These are phyloP conservation scores for Raphanus raphanistrum DNA, from an alignment of 345 rosid species.

Conservation along the genomic window DNA sequence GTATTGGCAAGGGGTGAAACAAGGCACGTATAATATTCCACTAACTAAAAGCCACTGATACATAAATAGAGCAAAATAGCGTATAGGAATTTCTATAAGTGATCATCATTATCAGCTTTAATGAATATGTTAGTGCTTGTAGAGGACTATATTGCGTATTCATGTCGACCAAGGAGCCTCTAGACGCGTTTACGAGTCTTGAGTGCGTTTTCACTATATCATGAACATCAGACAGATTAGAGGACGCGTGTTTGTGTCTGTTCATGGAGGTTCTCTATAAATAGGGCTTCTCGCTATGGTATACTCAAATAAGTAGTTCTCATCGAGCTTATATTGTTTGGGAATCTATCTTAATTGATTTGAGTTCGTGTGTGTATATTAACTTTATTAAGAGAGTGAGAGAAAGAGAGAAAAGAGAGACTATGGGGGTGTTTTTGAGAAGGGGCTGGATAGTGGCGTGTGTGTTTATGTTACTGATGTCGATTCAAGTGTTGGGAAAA, in stretches of 20 bases:
- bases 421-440: conserved; percentile 29
- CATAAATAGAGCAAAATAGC: conserved; percentile 9
- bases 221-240: not conserved
- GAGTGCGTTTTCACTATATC: conserved; percentile 21
- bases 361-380: conserved; percentile 7
- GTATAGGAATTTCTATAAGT: conserved; percentile 14
- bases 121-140: conserved; percentile 22
- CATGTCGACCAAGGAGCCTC: conserved; percentile 33
- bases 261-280: conserved; percentile 22
- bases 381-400: not conserved
- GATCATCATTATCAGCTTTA: conserved; percentile 26
- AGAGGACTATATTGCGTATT: conserved; percentile 31
- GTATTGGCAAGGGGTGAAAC: conserved; percentile 15
- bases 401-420: not conserved
- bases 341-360: conserved; percentile 8
- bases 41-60: conserved; percentile 8
- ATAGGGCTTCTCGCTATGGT: conserved; percentile 1
- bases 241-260: conserved; percentile 13
- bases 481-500: conserved; percentile 23
- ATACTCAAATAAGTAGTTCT: conserved; percentile 20
- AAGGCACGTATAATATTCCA: conserved; percentile 34
- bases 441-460: conserved; percentile 31
- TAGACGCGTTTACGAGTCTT: conserved; percentile 29
- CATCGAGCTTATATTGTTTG: conserved; percentile 13
- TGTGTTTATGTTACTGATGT: conserved; percentile 13